Percentiles rank a stretch among this genome's conserved stretches.
Conservation (phyloP, 768 basidiomycete genomes). For the Melanogaster broomeanus region DNA sequence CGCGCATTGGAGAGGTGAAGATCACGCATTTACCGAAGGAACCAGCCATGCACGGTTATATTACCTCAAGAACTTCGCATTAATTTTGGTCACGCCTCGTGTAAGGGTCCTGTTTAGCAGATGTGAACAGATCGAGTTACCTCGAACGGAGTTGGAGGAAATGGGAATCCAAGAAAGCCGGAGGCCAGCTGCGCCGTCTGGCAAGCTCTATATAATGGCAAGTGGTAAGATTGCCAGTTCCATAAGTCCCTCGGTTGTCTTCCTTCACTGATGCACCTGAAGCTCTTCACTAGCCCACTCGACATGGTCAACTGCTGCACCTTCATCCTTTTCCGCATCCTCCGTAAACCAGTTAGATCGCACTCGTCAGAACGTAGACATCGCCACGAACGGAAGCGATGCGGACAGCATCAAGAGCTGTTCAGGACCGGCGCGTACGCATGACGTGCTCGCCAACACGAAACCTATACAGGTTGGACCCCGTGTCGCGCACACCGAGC, state of each 20-base stretch:
- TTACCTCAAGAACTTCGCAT: constrained; percentile 32
- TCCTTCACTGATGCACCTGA: constrained; percentile 24
- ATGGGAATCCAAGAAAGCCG: constrained; percentile 16
- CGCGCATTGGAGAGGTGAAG: constrained; percentile 24
- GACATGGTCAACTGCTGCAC: constrained; percentile 29
- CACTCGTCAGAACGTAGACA: constrained; percentile 21
- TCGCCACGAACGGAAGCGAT: constrained; percentile 21
- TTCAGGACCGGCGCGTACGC: constrained; percentile 34
- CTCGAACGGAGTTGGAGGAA: constrained; percentile 14
- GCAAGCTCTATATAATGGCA: constrained; percentile 23
- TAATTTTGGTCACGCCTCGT: constrained; percentile 31
- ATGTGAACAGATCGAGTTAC: constrained; percentile 17
- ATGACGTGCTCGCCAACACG: constrained; percentile 22
- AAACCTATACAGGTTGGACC: constrained; percentile 30
- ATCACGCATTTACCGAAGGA: constrained; percentile 35
- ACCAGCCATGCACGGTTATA: constrained; percentile 27
- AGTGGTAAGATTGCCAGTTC: constrained; percentile 3
- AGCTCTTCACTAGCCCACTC: constrained; percentile 18
- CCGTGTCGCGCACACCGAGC: constrained; percentile 36
- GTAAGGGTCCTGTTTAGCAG: constrained; percentile 18
- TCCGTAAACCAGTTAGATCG: constrained; percentile 20
- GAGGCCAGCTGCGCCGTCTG: constrained; percentile 13
- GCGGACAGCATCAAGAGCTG: constrained; percentile 32
- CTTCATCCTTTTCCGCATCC: constrained; percentile 23
- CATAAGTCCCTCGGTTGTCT: constrained; percentile 8